Base-by-base conservation (phyloP, 2,329 filamentous ascomycete species). In the Parafenestella ontariensis region DNA sequence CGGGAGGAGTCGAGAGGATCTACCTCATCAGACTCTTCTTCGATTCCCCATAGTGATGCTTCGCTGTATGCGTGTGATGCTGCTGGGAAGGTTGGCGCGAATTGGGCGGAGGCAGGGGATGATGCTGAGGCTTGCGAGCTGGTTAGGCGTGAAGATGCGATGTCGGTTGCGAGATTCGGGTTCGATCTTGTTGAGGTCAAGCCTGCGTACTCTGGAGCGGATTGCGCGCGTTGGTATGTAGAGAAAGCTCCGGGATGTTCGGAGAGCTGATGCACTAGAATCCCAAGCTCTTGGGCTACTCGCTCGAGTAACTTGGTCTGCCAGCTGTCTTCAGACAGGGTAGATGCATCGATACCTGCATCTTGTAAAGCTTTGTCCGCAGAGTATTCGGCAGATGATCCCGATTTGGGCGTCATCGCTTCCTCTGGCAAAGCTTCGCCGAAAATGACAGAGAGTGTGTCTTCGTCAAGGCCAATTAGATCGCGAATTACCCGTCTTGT, bases 201-300 rank as follows among this genome's bases (percentile, higher is more conserved):
- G 5, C 91, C 92, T 18, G 91, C 91, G 72, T 96, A 96, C 4
- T 91, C 88, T 15, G 91, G 82, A 1, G 87, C 57, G 49, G 76
- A 70, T 56, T 76, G 71, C 46, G 89, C 79, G 52, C 84, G 84
- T 20, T 85, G 80, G 71, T 96, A 96, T 0, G 91, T 91, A 13
- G 88, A 90, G 73, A 98, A 98, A 1, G 94, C 92, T 1, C 92
- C 91, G 0, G 94, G 92, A 59, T 96, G 90, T 55, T 91, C 90
- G 24, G 91, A 91, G 43, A 98, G 81, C 60, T 93, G 90, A 70
- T 91, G 86, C 23, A 97, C 89, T 13, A 97, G 80, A 28, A 91
- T 79, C 9, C 93, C 94, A 5, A 99, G 85, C 77, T 99, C 95
- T 48, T 86, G 87, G 3, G 95, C 91, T 59, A 99, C 89, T 50